Evolutionary conservation across 495 filamentous ascomycete genomes (phyloP), one percentile per base, ranked within the genome.

Genomic region (Tetracladium marchalianum): DNA sequence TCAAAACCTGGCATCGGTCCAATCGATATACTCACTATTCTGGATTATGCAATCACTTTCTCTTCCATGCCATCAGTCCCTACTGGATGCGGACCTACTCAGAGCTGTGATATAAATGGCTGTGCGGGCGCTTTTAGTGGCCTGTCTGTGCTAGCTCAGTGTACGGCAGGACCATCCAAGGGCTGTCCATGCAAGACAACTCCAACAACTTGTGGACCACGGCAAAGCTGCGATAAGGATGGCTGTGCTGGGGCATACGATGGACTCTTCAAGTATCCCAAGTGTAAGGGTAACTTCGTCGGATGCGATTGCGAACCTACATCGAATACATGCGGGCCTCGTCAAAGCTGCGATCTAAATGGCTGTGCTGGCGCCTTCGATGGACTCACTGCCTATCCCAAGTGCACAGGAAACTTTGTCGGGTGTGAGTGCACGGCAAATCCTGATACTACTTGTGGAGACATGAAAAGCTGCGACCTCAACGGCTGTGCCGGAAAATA

Each of bases 11-110:
- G 46, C 11, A 48, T 48, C 19, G 39, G 46, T 4, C 44, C 46
- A 16, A 48, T 48, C 27, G 46, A 48, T 41, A 41, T 42, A 15
- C 19, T 48, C 10, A 48, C 46, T 35, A 37, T 48, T 48, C 38
- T 48, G 17, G 37, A 41, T 34, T 24, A 18, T 32, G 37, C 46
- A 31, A 15, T 48, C 13, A 48, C 46, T 18, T 48, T 48, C 46
- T 31, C 46, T 33, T 31, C 46, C 11, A 47, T 47, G 44, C n/a
- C 44, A 11, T 9, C 44, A 15, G 10, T 15, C 11, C 44, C 44
- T 10, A 41, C 15, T 27, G 22, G 22, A 27, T 47, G 44, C 15
- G 44, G 44, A 12, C 11, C 44, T 11, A 9, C 35, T 13, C 35
- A 39, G 17, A 24, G 16, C 9, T 47, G 44, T 22, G 44, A 40